A percentile compares a stretch with the other conserved stretches of the same genome.
These are phyloP conservation scores for Fomitopsis schrenkii DNA, from an alignment of 1,284 basidiomycete genomes.

Conservation along the genomic window DNA sequence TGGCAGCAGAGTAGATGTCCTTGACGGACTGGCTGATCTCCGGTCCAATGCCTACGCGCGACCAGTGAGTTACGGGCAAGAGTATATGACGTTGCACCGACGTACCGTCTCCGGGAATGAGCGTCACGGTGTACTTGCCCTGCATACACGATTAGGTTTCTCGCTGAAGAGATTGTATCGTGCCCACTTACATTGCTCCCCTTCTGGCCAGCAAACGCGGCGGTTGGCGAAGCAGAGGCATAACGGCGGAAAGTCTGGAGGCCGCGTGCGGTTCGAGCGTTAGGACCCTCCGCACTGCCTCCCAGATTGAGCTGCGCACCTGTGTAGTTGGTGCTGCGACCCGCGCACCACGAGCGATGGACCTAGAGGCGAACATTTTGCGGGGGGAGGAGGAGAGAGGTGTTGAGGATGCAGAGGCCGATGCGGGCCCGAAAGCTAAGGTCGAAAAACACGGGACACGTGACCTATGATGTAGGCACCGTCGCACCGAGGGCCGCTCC, in stretches of 20 bases:
- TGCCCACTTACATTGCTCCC: constrained; percentile 67
- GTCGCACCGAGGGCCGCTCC: constrained; percentile 9
- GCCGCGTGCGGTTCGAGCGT: neutral
- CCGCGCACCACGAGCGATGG: constrained; percentile 51
- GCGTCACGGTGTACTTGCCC: constrained; percentile 94
- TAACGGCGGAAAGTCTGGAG: constrained; percentile 55
- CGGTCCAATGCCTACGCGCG: constrained; percentile 84
- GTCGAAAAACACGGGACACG: constrained; percentile 19
- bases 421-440: constrained; percentile 13
- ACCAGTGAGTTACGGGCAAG: constrained; percentile 11
- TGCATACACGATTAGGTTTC: constrained; percentile 24
- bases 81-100: constrained; percentile 11
- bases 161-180: neutral
- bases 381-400: constrained; percentile 19
- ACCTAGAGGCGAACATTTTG: constrained; percentile 56
- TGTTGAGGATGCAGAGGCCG: constrained; percentile 16
- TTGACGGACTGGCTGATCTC: constrained; percentile 98
- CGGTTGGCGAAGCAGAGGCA: constrained; percentile 73
- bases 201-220: constrained; percentile 87
- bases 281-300: neutral
- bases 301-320: constrained; percentile 29
- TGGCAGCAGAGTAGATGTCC: constrained; percentile 87
- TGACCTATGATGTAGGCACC: constrained; percentile 25
- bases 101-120: constrained; percentile 90
- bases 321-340: constrained; percentile 41